phyloP scores from a whole-genome alignment of 2,329 filamentous ascomycete species.

The Neonectria neomacrospora region DNA sequence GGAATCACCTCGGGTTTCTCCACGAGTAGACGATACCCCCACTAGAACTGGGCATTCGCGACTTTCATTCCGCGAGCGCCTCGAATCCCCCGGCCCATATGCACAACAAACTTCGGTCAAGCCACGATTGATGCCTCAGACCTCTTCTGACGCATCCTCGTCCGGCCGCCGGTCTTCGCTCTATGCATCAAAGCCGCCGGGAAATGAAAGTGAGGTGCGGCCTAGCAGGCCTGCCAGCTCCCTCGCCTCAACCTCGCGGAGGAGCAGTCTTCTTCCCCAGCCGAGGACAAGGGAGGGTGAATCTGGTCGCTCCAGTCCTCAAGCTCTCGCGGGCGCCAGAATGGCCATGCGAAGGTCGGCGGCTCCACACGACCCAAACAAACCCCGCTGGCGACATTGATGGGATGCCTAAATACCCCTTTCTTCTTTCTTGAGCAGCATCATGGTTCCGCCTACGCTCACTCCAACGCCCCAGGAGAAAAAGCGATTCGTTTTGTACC shows the following conservation, averaged over 20 bases:
- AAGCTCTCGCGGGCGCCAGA: conserved; percentile 58
- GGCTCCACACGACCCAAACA: conserved; percentile 49
- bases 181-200: conserved; percentile 57
- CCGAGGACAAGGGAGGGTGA: conserved; percentile 51
- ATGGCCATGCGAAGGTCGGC: conserved; percentile 44
- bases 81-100: conserved; percentile 61
- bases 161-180: conserved; percentile 64
- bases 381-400: conserved; percentile 62
- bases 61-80: conserved; percentile 65
- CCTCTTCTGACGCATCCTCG: conserved; percentile 55
- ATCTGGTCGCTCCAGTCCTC: conserved; percentile 61
- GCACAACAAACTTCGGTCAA: conserved; percentile 58
- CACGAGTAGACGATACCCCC: conserved; percentile 54
- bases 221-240: conserved; percentile 66
- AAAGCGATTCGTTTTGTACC: conserved; percentile 29
- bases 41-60: conserved; percentile 56
- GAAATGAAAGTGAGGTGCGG: conserved; percentile 45
- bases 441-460: conserved; percentile 21
- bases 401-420: not conserved
- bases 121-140: conserved; percentile 56
- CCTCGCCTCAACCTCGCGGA: conserved; percentile 59
- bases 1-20: conserved; percentile 55
- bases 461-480: conserved; percentile 29
- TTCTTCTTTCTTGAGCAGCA: conserved; percentile 9
- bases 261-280: conserved; percentile 66